Percentiles rank a stretch among this genome's conserved stretches.
Evolutionary conservation across 805 yeast genomes (phyloP).

Genomic region (Cyberlindnera nakhonratchasimensis): DNA sequence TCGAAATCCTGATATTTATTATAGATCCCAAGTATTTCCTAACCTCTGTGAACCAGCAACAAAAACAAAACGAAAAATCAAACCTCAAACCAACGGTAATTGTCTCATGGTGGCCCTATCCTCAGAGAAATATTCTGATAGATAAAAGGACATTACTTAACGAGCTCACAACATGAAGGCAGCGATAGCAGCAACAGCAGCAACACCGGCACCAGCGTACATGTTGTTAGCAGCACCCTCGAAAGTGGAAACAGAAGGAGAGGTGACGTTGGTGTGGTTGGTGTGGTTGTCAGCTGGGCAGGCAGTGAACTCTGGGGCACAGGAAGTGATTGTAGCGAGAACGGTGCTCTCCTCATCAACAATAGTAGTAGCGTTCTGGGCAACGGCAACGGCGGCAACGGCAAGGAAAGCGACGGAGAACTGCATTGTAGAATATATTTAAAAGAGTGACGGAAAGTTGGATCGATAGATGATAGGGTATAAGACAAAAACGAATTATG

Average conservation of each 20-base stretch:
- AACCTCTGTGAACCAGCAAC: slow-evolving; percentile 1
- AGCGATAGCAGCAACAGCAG: slow-evolving; percentile 30
- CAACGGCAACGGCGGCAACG: slow-evolving; percentile 27
- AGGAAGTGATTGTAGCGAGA: slow-evolving; percentile 17
- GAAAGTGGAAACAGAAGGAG: slow-evolving; percentile 26
- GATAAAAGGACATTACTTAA: neutral
- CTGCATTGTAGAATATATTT: slow-evolving; percentile 28
- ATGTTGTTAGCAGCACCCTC: slow-evolving; percentile 29
- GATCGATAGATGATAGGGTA: slow-evolving; percentile 12
- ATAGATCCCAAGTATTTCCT: neutral
- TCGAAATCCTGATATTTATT: neutral
- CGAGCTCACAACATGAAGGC: slow-evolving; percentile 30
- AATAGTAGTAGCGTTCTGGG: slow-evolving; percentile 20
- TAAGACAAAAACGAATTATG: neutral
- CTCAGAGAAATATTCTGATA: no score
- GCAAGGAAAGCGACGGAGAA: slow-evolving; percentile 30
- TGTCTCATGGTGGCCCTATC: no score
- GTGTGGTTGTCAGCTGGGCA: slow-evolving; percentile 15
- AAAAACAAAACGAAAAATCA: neutral
- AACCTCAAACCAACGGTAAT: neutral
- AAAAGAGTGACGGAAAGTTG: slow-evolving; percentile 29
- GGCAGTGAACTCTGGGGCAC: slow-evolving; percentile 19
- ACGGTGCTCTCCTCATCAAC: slow-evolving; percentile 15
- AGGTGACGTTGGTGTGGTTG: slow-evolving; percentile 24
- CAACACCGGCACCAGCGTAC: slow-evolving; percentile 30